phyloP scores from a whole-genome alignment of 108 stramenopile species.

The Aureococcus anophagefferens region DNA sequence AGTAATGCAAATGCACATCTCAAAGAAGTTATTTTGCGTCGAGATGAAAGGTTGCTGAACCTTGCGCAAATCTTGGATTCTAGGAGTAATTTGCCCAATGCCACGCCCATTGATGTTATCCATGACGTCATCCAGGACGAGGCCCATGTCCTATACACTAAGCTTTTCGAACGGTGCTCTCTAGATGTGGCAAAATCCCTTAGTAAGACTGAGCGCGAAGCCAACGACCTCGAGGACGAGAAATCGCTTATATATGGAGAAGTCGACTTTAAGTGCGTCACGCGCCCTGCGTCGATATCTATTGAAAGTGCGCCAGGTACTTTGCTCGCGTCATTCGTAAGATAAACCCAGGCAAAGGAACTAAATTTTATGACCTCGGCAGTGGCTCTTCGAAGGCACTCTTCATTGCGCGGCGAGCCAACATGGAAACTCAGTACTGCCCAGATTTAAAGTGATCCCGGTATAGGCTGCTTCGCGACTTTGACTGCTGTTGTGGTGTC shows the following conservation, averaged over 20 bases:
- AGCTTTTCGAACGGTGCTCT: slow-evolving; percentile 25
- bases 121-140: no score
- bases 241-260: slow-evolving; percentile 44
- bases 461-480: slow-evolving; percentile 51
- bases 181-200: slow-evolving; percentile 37
- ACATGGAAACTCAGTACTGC: no score
- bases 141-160: slow-evolving; percentile 19
- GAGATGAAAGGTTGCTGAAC: no score
- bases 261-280: slow-evolving; percentile 32
- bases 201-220: slow-evolving; percentile 30
- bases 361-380: slow-evolving; percentile 51
- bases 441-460: no score
- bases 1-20: no score
- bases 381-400: slow-evolving; percentile 51
- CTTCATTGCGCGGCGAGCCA: slow-evolving; percentile 44
- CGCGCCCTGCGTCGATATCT: no score
- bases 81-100: no score
- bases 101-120: no score
- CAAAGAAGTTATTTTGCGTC: no score
- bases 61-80: no score
- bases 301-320: no score
- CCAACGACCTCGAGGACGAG: slow-evolving; percentile 22
- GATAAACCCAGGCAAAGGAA: slow-evolving; percentile 22
- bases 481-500: slow-evolving; percentile 41
- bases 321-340: slow-evolving; percentile 20